Percentiles rank a stretch among this genome's conserved stretches.
Evolutionary conservation across 257 asterid genomes (phyloP).

Genomic region (Schizonepeta tenuifolia): DNA sequence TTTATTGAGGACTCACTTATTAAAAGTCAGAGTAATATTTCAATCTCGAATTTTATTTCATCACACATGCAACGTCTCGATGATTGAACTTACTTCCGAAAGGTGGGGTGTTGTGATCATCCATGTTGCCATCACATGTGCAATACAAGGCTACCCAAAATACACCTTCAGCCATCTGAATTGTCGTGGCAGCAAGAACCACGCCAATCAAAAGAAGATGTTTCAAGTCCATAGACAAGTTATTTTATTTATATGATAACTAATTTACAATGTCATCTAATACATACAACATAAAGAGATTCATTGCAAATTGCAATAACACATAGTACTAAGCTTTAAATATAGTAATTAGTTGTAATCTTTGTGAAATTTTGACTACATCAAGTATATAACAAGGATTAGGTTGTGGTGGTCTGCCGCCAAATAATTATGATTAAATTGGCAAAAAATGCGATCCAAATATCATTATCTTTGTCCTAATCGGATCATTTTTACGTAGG

Average conservation of each 20-base stretch:
- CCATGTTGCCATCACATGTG: slow-evolving; percentile 28
- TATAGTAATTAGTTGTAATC: slow-evolving; percentile 7
- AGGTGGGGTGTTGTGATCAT: slow-evolving; percentile 24
- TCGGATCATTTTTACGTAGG: background rate
- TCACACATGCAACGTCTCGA: too few species aligned
- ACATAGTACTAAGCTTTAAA: too few species aligned
- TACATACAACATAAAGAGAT: too few species aligned
- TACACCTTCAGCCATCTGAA: background rate
- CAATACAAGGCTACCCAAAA: slow-evolving; percentile 20
- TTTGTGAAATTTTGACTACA: background rate
- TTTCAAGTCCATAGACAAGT: background rate
- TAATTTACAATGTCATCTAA: background rate
- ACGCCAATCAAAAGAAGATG: background rate
- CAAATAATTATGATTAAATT: background rate
- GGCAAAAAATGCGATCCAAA: background rate
- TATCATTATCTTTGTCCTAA: background rate
- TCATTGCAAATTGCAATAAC: too few species aligned
- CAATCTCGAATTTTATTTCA: background rate
- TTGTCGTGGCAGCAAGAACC: background rate
- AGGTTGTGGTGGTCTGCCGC: background rate
- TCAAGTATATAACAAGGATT: background rate
- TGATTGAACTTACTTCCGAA: slow-evolving; percentile 16
- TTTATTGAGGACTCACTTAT: background rate
- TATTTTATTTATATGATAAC: background rate
- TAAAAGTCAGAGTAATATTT: too few species aligned